Evolutionary conservation across 148 eudicot species (phyloP), one percentile per base, ranked within the genome.

Genomic region (Simmondsia chinensis): DNA sequence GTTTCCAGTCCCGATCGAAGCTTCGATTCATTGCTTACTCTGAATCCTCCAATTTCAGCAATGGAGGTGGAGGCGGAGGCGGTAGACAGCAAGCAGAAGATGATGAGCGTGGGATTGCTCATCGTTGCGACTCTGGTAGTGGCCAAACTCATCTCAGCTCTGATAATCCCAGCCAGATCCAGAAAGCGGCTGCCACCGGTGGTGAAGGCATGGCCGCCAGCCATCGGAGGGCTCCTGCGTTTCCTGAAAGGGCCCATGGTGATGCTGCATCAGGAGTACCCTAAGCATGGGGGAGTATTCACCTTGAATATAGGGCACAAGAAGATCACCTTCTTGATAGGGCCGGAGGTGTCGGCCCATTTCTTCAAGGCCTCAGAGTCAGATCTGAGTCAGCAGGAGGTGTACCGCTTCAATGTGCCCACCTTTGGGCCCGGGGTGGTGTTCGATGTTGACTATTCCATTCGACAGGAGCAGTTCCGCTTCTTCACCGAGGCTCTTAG

Each of bases 381-480:
- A 16, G 97, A 89, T 71, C 95, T 89, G 25, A 89, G 97, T 51
- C 97, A 89, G 73, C 95, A 89, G 34, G 95, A 89, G 59, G 93
- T 89, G 0, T 84, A 89, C 54, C 93, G 78, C 30, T 89, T 89
- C 71, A 89, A 89, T 44, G 97, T 89, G 10, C 97, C 97, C 4
- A 89, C 95, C 0, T 89, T 89, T 26, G 97, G 97, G 2, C 97
- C 97, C 22, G 97, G 97, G 14, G 97, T 89, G 12, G 95, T 89
- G 37, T 84, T 89, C 49, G 97, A 89, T 50, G 97, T 89, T 0
- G 97, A 89, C 48, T 89, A 89, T 27, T 60, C 84, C 0, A 31
- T 89, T 0, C 68, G 97, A 34, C 87, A 84, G 64, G 97, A 89
- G 74, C 95, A 89, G 74, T 89, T 89, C 49, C 71, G 97, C 39